Conservation (phyloP, 1,284 basidiomycete genomes). For the Apiotrichum gamsii region DNA sequence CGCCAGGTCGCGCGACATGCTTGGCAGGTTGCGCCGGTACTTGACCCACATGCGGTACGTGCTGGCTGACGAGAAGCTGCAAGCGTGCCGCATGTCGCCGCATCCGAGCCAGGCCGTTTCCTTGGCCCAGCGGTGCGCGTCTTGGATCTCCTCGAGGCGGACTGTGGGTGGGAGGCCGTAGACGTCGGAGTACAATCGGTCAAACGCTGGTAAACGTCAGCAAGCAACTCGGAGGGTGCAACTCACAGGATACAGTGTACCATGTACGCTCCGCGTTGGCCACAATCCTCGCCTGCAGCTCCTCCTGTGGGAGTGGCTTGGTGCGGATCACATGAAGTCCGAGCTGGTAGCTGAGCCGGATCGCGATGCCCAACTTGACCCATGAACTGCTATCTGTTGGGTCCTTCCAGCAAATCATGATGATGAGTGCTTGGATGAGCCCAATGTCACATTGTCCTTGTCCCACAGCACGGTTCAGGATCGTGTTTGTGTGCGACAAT, state of each 20-base stretch:
- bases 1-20: conserved; percentile 7
- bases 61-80: conserved; percentile 12
- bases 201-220: neutral
- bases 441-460: conserved; percentile 8
- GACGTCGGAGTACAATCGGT: conserved; percentile 9
- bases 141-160: conserved; percentile 5
- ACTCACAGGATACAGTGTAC: conserved; percentile 6
- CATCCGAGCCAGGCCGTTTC: conserved; percentile 10
- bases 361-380: conserved; percentile 22
- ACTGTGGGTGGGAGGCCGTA: conserved; percentile 12
- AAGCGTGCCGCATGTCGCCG: conserved; percentile 17
- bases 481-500: conserved; percentile 6
- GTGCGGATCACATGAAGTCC: conserved; percentile 8
- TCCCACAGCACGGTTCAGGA: conserved; percentile 7
- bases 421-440: conserved; percentile 13
- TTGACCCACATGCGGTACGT: conserved; percentile 16
- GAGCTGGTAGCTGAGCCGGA: conserved; percentile 15
- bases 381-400: conserved; percentile 18
- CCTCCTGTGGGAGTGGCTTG: conserved; percentile 2
- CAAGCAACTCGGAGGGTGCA: too few species aligned
- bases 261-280: conserved; percentile 10
- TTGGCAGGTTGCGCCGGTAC: conserved; percentile 6
- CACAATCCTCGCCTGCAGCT: conserved; percentile 1
- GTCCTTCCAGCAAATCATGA: conserved; percentile 19
- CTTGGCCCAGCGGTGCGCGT: conserved; percentile 9